Base-by-base conservation (phyloP, 352 stramenopile genomes). In the Phytophthora pisi region DNA sequence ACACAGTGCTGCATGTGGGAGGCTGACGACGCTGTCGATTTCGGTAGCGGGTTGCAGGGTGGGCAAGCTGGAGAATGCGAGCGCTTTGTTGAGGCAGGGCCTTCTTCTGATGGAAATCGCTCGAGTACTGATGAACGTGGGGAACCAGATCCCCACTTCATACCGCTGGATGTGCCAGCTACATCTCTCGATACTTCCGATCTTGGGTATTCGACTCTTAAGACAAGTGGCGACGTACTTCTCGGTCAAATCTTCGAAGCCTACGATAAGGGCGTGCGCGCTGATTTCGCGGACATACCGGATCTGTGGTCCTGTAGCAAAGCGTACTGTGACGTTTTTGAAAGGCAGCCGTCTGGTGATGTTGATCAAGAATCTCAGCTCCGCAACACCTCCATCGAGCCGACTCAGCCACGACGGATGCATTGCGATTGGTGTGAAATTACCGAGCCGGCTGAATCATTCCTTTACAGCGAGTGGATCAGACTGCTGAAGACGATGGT, bases 401-500 rank as follows among this genome's bases (percentile, higher is more conserved):
- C 18, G 30, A 38, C 13, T 20, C 34, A 36, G 16, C 62, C 50
- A 16, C 55, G 36, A 30, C 66, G 66, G 20, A 52, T 75, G 18
- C 57, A 66, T 18, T 72, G 16, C n/a, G 46, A 53, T 28, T 74
- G 58, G 71, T 68, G 26, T 52, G 63, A 78, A 34, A n/a, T 16
- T 15, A 8, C 10, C 11, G 50, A 23, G 40, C 42, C 55, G 45
- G 28, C 43, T 38, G 30, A 60, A 42, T 5, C 52, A 0, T 61
- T 60, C 47, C 58, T 76, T 52, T 47, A 51, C 30, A 47, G 59
- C 4, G 67, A 78, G 47, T 75, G 67, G 16, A 51, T 31, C 38
- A 62, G 28, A 18, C 6, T 74, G 47, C 34, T 76, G 36, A 66
- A 45, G 26, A 74, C 52, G 34, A 58, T 76, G 45, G n/a, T 56